These are phyloP conservation scores for Oropetium thomaeum DNA, from an alignment of 176 grass and related monocot species.

Conservation along the genomic window DNA sequence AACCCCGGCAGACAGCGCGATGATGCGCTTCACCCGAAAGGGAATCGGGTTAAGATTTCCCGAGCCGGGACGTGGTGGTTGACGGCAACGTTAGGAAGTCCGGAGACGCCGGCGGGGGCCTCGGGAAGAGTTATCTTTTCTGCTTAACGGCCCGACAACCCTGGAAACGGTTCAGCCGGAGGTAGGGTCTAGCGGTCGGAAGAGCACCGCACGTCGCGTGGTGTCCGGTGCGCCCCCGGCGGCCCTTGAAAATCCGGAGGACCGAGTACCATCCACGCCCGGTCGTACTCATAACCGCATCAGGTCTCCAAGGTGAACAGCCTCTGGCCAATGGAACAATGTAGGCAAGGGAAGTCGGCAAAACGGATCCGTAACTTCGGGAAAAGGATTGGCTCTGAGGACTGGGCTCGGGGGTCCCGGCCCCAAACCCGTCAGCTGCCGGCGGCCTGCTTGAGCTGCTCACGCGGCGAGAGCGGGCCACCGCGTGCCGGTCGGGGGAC, in stretches of 20 bases:
- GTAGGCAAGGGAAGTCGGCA: conserved; percentile 80
- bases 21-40: conserved; percentile 41
- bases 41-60: conserved; percentile 54
- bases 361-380: conserved; percentile 72
- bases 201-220: conserved; percentile 62
- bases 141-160: no score
- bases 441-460: neutral
- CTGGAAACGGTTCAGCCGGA: conserved; percentile 46
- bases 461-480: neutral
- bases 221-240: conserved; percentile 53
- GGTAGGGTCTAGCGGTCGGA: conserved; percentile 44
- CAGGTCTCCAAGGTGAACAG: neutral
- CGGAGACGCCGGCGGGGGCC: conserved; percentile 57
- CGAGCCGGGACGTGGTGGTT: conserved; percentile 54
- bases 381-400: conserved; percentile 83
- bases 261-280: conserved; percentile 37
- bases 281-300: conserved; percentile 12
- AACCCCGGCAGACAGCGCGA: conserved; percentile 34
- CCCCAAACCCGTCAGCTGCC: conserved; percentile 9
- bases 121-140: conserved; percentile 76
- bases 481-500: neutral
- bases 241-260: conserved; percentile 31
- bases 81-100: conserved; percentile 59
- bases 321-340: conserved; percentile 47
- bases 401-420: conserved; percentile 59